Evolutionary conservation across 2,329 filamentous ascomycete genomes (phyloP), one percentile per base, ranked within the genome.

Genomic region (Metarhizium brunneum): DNA sequence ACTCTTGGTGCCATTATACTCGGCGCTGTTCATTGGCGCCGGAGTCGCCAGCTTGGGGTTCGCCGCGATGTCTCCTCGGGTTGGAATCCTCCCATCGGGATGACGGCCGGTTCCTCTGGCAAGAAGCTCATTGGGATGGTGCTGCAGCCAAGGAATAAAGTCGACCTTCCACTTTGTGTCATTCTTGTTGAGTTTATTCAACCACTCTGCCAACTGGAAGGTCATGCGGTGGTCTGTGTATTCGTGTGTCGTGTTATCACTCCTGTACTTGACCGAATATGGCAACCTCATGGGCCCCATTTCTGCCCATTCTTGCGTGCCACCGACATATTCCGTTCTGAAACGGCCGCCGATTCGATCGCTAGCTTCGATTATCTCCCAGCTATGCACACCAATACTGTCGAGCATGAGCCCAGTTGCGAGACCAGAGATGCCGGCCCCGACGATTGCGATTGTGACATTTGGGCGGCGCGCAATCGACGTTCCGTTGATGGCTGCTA

Each of bases 281-380:
- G 73, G 73, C 52, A 75, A 72, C 2, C 73, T 68, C 73, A 76
- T 75, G 0, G 73, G 73, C 0, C 73, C 73, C 66, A 76, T 73
- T 56, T 76, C 65, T 47, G 63, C 63, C 50, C 60, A 65, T 68
- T 16, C 70, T 63, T 47, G 56, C 0, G 70, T 70, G 47, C 68
- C 65, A 57, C 73, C 74, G 4, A 77, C 63, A 53, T 74, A 76
- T 2, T 66, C 63, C 1, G 74, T 76, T 50, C 69, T 69, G 32
- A 77, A 71, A 4, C 74, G 70, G 2, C 74, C 74, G 0, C 74
- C 74, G 1, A 75, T 56, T 4, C 72, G 65, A 2, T 69, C 61
- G 0, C 69, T 69, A 0, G 74, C 73, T 59, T 77, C 74, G 3
- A 73, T 62, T 1, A 77, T 72, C 49, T 74, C 71, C 73, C 73